Base-by-base conservation (phyloP, 805 yeast species). In the Barnettozyma sp. region DNA sequence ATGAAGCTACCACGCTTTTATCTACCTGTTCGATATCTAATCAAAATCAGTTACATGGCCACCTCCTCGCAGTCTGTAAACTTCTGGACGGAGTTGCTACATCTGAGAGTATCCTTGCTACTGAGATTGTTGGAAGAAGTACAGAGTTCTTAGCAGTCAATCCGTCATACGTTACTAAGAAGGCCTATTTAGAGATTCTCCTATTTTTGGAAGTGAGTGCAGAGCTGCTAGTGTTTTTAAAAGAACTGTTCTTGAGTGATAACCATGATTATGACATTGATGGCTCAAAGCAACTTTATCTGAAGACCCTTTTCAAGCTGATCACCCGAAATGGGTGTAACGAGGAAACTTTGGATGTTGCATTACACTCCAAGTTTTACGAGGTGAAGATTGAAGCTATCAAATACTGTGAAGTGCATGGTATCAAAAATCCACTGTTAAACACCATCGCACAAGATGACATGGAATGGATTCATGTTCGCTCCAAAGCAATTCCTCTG, bases 41-140 rank as follows among this genome's bases (percentile, higher is more conserved):
- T 21, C 71, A 66, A 34, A 78, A 79, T 44, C 51, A 55, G 28
- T 43, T 67, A 0, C 94, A 84, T 54, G 95, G 94, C 2, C 49
- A 55, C 13, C 48, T 78, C 3, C 43, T 81, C 26, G 76, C 81
- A 0, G 45, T 73, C 7, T 62, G 59, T 14, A 65, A 60, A 26
- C 39, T 71, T 7, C 16, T 37, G 15, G 34, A 37, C 13, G 33
- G 18, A 13, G 26, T 19, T 12, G 6, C 12, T 22, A 3, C 5
- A 4, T 20, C 6, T 15, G 34, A 22, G 14, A 26, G 28, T 16
- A 34, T 20, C 11, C 25, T 37, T 10, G 11, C 18, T 7, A 4
- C 7, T 9, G n/a, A 19, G 6, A 12, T 37, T 4, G 11, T 49
- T 9, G 37, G 31, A 14, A 30, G 30, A 1, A 27, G 38, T 22